A percentile compares a stretch with the other conserved stretches of the same genome.
phyloP scores from a whole-genome alignment of 2,329 filamentous ascomycete genomes.

The Fusarium sp. region DNA sequence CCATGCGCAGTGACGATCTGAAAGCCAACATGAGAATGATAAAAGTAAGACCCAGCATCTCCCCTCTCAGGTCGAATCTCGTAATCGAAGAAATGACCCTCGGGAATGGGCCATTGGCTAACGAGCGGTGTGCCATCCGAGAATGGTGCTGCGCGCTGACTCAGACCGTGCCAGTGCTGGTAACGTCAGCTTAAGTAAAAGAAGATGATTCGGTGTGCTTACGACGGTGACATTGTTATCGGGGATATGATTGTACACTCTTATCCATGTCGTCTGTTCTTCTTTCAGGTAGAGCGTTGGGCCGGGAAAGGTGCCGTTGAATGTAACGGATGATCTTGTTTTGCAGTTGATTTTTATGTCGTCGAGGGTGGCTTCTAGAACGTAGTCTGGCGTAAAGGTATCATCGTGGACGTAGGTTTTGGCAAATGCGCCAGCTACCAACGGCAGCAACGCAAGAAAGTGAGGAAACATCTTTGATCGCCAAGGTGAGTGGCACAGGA shows the following conservation, averaged over 20 bases:
- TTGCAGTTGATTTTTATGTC: constrained; percentile 28
- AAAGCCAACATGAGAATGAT: constrained; percentile 75
- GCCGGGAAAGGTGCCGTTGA: constrained; percentile 26
- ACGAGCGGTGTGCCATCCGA: constrained; percentile 71
- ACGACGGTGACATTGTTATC: constrained; percentile 34
- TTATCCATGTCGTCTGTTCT: constrained; percentile 33
- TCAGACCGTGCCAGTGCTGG: constrained; percentile 76
- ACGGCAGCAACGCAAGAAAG: constrained; percentile 9
- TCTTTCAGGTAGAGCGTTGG: constrained; percentile 20
- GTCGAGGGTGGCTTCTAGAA: constrained; percentile 19
- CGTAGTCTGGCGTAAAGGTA: constrained; percentile 24
- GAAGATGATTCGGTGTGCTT: background rate
- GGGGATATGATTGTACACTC: constrained; percentile 26
- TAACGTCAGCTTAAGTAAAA: background rate
- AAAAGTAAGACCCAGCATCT: constrained; percentile 74
- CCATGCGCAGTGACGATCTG: constrained; percentile 70
- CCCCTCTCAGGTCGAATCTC: constrained; percentile 65
- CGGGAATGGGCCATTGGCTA: constrained; percentile 74
- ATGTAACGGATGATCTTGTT: background rate
- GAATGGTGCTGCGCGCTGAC: constrained; percentile 69
- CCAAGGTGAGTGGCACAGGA: fast-evolving
- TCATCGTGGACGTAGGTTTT: constrained; percentile 12
- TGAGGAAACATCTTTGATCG: background rate
- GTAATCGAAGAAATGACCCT: constrained; percentile 74
- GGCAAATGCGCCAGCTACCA: constrained; percentile 11